phyloP scores from a whole-genome alignment of 2,329 filamentous ascomycete species.

The Alternaria sp. region DNA sequence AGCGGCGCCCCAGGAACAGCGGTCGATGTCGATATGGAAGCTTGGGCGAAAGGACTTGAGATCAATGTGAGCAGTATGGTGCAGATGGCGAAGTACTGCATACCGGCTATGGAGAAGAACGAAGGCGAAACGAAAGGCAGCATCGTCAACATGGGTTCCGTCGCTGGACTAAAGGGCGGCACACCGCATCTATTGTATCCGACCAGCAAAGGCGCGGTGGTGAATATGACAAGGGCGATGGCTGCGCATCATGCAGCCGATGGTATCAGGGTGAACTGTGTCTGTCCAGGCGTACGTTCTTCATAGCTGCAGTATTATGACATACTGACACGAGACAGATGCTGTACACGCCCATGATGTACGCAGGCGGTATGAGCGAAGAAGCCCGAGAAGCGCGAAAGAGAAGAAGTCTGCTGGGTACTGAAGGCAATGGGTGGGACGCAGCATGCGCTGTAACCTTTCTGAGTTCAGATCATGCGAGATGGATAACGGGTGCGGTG shows the following conservation, averaged over 20 bases:
- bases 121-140: conserved; percentile 53
- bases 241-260: conserved; percentile 60
- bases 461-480: conserved; percentile 59
- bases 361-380: conserved; percentile 57
- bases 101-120: conserved; percentile 66
- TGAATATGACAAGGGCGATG: conserved; percentile 65
- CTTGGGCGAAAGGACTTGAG: conserved; percentile 64
- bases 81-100: conserved; percentile 65
- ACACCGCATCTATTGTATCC: conserved; percentile 62
- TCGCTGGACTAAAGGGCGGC: conserved; percentile 63
- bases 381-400: conserved; percentile 57
- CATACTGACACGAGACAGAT: conserved; percentile 34
- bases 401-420: conserved; percentile 59
- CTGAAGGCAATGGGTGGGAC: conserved; percentile 63
- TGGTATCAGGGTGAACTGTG: conserved; percentile 62
- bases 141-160: conserved; percentile 68
- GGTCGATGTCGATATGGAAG: conserved; percentile 64
- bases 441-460: conserved; percentile 59
- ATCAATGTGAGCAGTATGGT: conserved; percentile 72
- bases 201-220: conserved; percentile 60
- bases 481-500: conserved; percentile 56
- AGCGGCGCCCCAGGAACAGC: conserved; percentile 65
- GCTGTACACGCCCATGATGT: conserved; percentile 65
- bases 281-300: conserved; percentile 55
- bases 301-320: not conserved